Evolutionary conservation across 306 rosid genomes (phyloP), one percentile per base, ranked within the genome.

Genomic region (Sophora flavescens): DNA sequence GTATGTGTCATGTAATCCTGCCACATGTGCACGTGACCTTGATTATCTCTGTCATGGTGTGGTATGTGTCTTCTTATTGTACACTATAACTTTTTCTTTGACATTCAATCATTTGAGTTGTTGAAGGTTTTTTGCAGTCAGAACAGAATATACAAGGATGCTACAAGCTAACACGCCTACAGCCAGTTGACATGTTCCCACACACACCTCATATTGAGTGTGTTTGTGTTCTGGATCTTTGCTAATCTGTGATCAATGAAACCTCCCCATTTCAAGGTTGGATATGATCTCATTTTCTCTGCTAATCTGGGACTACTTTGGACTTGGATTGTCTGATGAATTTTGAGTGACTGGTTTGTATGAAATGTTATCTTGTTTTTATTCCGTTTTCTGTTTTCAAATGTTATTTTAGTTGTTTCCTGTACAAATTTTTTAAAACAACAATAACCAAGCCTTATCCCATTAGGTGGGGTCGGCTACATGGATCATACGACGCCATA

Each of bases 111-210:
- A 41, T 79, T 74, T 84, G 78, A 86, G 74, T 30, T 39, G 62
- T 80, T 60, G 76, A 65, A 53, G 68, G 58, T 62, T 66, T 64
- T 84, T 30, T 70, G 95, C 89, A 95, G 98, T 47, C 39, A 7
- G 96, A 92, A 82, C 54, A 87, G 82, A 87, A 85, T 83, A 79
- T 92, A 41, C n/a, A 85, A 83, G 97, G 98, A 36, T 90, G 93
- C 84, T 95, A 95, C 90, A 88, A 84, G 79, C 80, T 95, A 58
- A 86, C 75, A 84, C 78, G 97, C 75, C 33, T 95, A 47, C 98
- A 90, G 71, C 92, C 98, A 1, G 96, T 95, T n/a, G 97, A 95
- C 86, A 95, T 95, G 98, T 95, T 95, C 83, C 98, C 98, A 4
- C 98, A 92, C 90, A 92, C 98, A 64, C 98, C 96, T 75, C 98